Evolutionary conservation across 2,329 filamentous ascomycete species (phyloP), one percentile per base, ranked within the genome.

Genomic region (Claviceps sp.): DNA sequence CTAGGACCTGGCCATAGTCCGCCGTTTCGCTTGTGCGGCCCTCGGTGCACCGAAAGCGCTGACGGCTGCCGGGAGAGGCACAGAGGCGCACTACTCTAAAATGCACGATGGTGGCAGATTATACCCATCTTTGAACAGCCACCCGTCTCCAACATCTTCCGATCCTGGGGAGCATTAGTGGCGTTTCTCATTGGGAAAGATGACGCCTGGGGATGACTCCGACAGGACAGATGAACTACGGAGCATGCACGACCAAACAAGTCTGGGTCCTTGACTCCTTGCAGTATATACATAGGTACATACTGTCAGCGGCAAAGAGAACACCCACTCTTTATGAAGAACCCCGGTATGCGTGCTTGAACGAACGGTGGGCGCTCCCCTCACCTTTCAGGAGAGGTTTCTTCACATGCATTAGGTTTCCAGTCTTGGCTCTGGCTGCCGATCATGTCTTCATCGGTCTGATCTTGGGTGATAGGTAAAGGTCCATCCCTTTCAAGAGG

Each of bases 51-150:
- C 5, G 20, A 44, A 44, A 14, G 42, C 20, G 42, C 20, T 24
- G 42, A 24, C 45, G 45, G 45, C n/a, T 47, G 11, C 16, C 44
- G 48, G 49, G 45, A 51, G 52, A 51, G 52, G 52, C 52, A 45
- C 49, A 24, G 48, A 43, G 49, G 52, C 52, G 49, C 43, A 48
- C 40, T 37, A 44, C 16, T 6, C n/a, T 50, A 47, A 48, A 46
- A 43, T 50, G 41, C 30, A 34, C 37, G 20, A 45, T 16, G 14
- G 42, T 42, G 46, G 46, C 52, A 41, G 52, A 51, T 48, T 47
- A 48, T 51, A 51, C 44, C 37, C 52, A 46, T 51, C 14, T 34
- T 47, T 47, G 47, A 43, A 14, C 50, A 49, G 49, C 52, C 50
- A 50, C 43, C 26, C 41, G 44, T 45, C 38, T 40, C 45, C 20